phyloP scores from a whole-genome alignment of 169 alveolate species.

The Plasmodium gaboni region DNA sequence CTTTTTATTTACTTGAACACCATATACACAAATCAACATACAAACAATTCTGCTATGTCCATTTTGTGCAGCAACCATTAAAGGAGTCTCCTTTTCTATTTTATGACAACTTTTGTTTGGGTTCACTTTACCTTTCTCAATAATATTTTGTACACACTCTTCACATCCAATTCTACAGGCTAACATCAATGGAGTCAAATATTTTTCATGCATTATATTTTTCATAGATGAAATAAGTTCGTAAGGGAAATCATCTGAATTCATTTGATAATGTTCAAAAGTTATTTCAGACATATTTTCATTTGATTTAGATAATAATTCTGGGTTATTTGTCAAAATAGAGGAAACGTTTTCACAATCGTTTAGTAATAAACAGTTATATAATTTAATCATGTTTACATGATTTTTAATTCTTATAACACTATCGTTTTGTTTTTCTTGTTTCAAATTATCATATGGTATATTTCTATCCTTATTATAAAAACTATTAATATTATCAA shows the following conservation, averaged over 20 bases:
- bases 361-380: slow-evolving; percentile 50
- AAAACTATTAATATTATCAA: too few relatives aligned
- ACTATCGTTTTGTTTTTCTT: slow-evolving; percentile 22
- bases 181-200: slow-evolving; percentile 84
- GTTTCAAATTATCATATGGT: slow-evolving; percentile 11
- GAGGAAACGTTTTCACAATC: slow-evolving; percentile 58
- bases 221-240: slow-evolving; percentile 64
- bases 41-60: slow-evolving; percentile 86
- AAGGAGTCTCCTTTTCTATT: slow-evolving; percentile 82
- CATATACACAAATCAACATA: slow-evolving; percentile 81
- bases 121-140: slow-evolving; percentile 80
- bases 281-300: slow-evolving; percentile 47
- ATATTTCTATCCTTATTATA: neutral
- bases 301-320: slow-evolving; percentile 41
- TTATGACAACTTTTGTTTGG: slow-evolving; percentile 82
- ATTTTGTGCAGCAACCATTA: slow-evolving; percentile 90
- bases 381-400: slow-evolving; percentile 54
- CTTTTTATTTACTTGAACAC: slow-evolving; percentile 85
- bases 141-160: slow-evolving; percentile 78
- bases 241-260: slow-evolving; percentile 34
- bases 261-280: slow-evolving; percentile 68
- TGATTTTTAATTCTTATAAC: slow-evolving; percentile 37
- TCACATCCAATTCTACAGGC: slow-evolving; percentile 84
- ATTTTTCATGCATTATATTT: slow-evolving; percentile 58
- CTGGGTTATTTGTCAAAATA: slow-evolving; percentile 32